Evolutionary conservation across 129 eudicot genomes (phyloP).

Genomic region (Calendula officinalis): DNA sequence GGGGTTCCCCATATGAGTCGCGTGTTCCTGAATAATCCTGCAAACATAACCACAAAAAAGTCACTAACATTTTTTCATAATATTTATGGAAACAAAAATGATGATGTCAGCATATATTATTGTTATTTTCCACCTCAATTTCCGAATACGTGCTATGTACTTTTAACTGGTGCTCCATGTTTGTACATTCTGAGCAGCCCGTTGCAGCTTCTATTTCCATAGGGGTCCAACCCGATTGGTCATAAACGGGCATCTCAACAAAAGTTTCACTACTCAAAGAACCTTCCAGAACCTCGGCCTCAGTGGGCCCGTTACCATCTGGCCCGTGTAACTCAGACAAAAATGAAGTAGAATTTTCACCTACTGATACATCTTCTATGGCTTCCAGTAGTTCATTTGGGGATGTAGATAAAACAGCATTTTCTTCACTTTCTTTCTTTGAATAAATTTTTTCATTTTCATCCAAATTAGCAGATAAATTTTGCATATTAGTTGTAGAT

Average conservation of each 20-base stretch:
- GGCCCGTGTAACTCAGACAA: slow-evolving; percentile 43
- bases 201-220: slow-evolving; percentile 82
- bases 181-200: slow-evolving; percentile 63
- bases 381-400: slow-evolving; percentile 31
- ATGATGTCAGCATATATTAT: slow-evolving; percentile 11
- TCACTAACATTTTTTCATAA: background rate
- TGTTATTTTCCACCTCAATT: slow-evolving; percentile 55
- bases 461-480: slow-evolving; percentile 22
- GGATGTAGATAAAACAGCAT: slow-evolving; percentile 26
- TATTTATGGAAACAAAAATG: background rate
- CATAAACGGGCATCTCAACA: slow-evolving; percentile 37
- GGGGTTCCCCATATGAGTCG: slow-evolving; percentile 83
- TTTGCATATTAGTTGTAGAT: background rate
- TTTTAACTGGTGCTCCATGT: slow-evolving; percentile 59
- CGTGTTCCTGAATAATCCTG: slow-evolving; percentile 74
- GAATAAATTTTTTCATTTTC: slow-evolving; percentile 12
- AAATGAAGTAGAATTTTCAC: slow-evolving; percentile 44
- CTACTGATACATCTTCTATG: slow-evolving; percentile 34
- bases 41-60: slow-evolving; percentile 22
- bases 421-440: slow-evolving; percentile 16
- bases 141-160: slow-evolving; percentile 75
- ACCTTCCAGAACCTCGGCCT: slow-evolving; percentile 27
- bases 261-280: slow-evolving; percentile 23
- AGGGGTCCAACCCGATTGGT: slow-evolving; percentile 83
- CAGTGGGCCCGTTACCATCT: slow-evolving; percentile 26